These are phyloP conservation scores for Amanita pallidorosea DNA, from an alignment of 768 basidiomycete species.

Conservation along the genomic window DNA sequence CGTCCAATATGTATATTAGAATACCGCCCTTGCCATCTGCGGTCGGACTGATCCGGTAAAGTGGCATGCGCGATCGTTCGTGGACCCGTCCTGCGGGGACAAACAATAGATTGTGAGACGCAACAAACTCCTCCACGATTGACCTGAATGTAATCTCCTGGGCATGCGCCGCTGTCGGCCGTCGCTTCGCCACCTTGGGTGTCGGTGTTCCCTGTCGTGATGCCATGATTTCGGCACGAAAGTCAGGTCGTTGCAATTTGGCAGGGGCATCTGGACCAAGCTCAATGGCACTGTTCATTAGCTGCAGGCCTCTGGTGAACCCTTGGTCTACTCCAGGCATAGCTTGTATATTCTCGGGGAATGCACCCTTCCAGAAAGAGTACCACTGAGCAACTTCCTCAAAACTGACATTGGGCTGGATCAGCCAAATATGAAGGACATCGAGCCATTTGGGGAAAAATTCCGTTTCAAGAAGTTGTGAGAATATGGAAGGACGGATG, in stretches of 20 bases:
- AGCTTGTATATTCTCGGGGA: slow-evolving; percentile 60
- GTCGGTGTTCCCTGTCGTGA: slow-evolving; percentile 17
- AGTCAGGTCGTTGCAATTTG: slow-evolving; percentile 58
- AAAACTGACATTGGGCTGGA: slow-evolving; percentile 79
- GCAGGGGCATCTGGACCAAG: slow-evolving; percentile 70
- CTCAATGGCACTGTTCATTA: slow-evolving; percentile 92
- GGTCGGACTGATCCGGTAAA: slow-evolving; percentile 72
- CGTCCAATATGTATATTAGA: slow-evolving; percentile 82
- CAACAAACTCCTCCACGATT: slow-evolving; percentile 86
- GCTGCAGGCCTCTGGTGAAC: slow-evolving; percentile 78
- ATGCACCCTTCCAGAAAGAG: slow-evolving; percentile 74
- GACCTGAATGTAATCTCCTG: slow-evolving; percentile 89
- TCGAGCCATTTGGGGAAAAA: slow-evolving; percentile 99
- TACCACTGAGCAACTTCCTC: slow-evolving; percentile 95
- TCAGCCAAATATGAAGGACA: slow-evolving; percentile 84
- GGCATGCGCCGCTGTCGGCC: slow-evolving; percentile 32
- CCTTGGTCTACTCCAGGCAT: slow-evolving; percentile 62
- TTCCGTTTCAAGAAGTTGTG: slow-evolving; percentile 78
- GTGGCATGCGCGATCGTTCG: slow-evolving; percentile 76
- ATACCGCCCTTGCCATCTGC: slow-evolving; percentile 82
- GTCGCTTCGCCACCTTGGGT: slow-evolving; percentile 23
- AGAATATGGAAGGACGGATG: slow-evolving; percentile 66
- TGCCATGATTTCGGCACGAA: slow-evolving; percentile 33
- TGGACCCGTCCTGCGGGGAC: slow-evolving; percentile 82
- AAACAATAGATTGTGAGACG: slow-evolving; percentile 80